Evolutionary conservation across 2,329 filamentous ascomycete species (phyloP), one percentile per base, ranked within the genome.

Genomic region (Bipolaris zeicola): DNA sequence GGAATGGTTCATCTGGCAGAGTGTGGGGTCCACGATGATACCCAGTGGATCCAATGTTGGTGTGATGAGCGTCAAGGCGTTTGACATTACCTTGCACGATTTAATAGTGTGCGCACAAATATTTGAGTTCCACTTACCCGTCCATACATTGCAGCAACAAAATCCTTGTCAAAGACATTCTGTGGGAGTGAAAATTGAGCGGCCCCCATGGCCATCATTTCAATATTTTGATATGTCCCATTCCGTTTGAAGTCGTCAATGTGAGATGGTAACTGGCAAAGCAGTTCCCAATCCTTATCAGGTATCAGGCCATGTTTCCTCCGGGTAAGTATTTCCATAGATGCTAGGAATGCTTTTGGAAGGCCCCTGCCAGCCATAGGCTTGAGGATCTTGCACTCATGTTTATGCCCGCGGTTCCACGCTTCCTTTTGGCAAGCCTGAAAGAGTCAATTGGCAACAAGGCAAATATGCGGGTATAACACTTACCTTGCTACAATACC

Each of bases 1-100:
- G 41, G 83, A 87, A 67, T 89, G 87, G 59, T 89, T 89, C 41
- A 85, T 77, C 14, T 81, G 73, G 26, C 82, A 78, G 2, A 83
- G 77, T 16, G 80, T 76, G 0, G 85, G 83, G 58, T 87, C 83
- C 14, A 88, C 67, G 34, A 81, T 82, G n/a, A 87, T 74, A 1
- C 87, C 87, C 20, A 88, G 73, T 0, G 83, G 81, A 61, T 87
- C 85, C 45, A 83, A 80, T 14, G 81, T 77, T 4, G 81, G 78
- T 2, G 80, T 84, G 16, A 83, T 82, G 3, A 88, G 74, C 6
- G 85, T 85, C 55, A 87, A 76, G 2, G 82, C 81, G 63, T 89
- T 89, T 45, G 84, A 76, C 31, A 86, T 78, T 28, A 87, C 58
- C 66, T 69, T 37, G 2, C 5, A 16, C 22, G 33, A n/a, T 37